Evolutionary conservation across 768 basidiomycete species (phyloP).

Genomic region (Xanthoconium stramineum): DNA sequence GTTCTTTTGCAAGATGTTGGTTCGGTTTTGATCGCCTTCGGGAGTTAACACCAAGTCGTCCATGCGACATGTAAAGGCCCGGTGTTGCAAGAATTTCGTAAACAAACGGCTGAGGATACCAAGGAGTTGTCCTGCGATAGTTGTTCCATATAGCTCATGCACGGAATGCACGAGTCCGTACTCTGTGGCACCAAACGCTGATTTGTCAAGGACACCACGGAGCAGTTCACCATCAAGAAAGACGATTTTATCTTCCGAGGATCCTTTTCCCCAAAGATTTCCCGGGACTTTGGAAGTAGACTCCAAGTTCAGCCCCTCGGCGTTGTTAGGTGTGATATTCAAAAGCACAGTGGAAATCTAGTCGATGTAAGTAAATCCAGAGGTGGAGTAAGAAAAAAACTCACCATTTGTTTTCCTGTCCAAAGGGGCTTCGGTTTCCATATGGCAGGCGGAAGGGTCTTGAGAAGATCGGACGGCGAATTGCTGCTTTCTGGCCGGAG

Average conservation of each 20-base stretch:
- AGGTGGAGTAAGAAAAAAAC: slow-evolving; percentile 21
- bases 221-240: slow-evolving; percentile 93
- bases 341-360: slow-evolving; percentile 92
- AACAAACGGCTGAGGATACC: slow-evolving; percentile 92
- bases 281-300: slow-evolving; percentile 90
- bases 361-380: not conserved
- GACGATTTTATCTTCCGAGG: slow-evolving; percentile 79
- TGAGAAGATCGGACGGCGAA: slow-evolving; percentile 51
- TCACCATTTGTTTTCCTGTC: slow-evolving; percentile 97
- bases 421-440: slow-evolving; percentile 90
- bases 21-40: slow-evolving; percentile 69
- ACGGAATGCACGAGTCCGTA: slow-evolving; percentile 97
- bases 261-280: slow-evolving; percentile 77
- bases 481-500: slow-evolving; percentile 83
- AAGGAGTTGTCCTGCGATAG: slow-evolving; percentile 84
- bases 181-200: slow-evolving; percentile 93
- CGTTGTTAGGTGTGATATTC: slow-evolving; percentile 82
- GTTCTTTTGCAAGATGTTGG: slow-evolving; percentile 63
- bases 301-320: slow-evolving; percentile 79
- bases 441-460: slow-evolving; percentile 86
- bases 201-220: slow-evolving; percentile 94
- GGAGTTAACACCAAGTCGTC: slow-evolving; percentile 92
- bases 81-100: slow-evolving; percentile 95
- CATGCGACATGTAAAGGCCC: slow-evolving; percentile 98
- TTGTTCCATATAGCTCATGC: slow-evolving; percentile 91